Evolutionary conservation across 148 eudicot genomes (phyloP).

Genomic region (Hydrangea macrophylla): DNA sequence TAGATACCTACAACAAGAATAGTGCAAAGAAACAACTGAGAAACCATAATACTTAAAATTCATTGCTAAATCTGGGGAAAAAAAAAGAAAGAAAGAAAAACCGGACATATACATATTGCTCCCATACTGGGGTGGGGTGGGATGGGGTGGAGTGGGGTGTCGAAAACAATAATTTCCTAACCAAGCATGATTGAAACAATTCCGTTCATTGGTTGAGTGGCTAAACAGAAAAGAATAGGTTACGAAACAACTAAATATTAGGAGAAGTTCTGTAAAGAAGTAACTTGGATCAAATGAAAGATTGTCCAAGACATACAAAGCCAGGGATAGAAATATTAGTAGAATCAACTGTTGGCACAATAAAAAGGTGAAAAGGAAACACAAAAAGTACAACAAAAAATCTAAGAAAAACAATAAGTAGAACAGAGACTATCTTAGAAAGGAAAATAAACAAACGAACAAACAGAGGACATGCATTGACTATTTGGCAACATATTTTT

Average conservation of each 20-base stretch:
- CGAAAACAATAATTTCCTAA: not conserved
- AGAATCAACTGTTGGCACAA: not conserved
- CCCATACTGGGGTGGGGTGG: not conserved
- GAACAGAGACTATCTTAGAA: not conserved
- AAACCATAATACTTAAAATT: slow-evolving; percentile 1
- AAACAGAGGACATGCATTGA: too few species aligned
- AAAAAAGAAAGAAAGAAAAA: too few species aligned
- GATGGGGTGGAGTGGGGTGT: too few species aligned
- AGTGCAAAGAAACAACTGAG: slow-evolving; percentile 4
- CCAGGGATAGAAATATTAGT: not conserved
- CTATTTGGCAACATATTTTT: too few species aligned
- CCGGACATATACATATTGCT: not conserved
- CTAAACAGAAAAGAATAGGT: not conserved
- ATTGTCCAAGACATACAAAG: not conserved
- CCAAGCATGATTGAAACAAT: not conserved
- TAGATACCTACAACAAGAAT: slow-evolving; percentile 57
- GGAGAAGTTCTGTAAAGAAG: not conserved
- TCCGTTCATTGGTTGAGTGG: too few species aligned
- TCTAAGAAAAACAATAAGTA: slow-evolving; percentile 1
- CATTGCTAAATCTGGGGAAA: not conserved
- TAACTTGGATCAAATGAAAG: not conserved
- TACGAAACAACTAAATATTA: not conserved
- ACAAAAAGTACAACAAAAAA: not conserved
- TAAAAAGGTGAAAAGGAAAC: not conserved
- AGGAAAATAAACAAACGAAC: too few species aligned